Conservation (phyloP, 768 basidiomycete species). For the Mycena olivaceomarginata region DNA sequence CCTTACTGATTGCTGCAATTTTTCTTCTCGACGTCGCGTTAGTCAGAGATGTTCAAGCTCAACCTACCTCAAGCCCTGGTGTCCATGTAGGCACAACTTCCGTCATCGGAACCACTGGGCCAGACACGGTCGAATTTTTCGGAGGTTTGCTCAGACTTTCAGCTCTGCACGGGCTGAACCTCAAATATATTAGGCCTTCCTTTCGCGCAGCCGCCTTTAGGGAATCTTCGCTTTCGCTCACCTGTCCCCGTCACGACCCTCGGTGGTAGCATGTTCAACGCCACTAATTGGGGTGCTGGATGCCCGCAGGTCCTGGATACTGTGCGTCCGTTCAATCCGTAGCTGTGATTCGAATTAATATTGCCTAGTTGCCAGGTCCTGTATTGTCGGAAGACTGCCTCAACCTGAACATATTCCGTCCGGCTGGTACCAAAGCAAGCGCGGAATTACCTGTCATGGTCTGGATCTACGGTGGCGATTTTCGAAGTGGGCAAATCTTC, state of each 20-base stretch:
- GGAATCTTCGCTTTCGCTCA: slow-evolving; percentile 52
- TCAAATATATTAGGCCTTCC: slow-evolving; percentile 43
- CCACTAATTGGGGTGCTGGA: slow-evolving; percentile 50
- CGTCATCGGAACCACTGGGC: slow-evolving; percentile 22
- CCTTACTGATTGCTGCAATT: neutral
- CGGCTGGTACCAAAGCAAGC: slow-evolving; percentile 49
- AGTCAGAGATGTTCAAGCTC: slow-evolving; percentile 10
- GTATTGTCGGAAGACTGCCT: slow-evolving; percentile 67
- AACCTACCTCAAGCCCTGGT: neutral
- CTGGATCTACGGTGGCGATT: slow-evolving; percentile 44
- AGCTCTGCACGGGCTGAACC: neutral
- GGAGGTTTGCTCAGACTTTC: slow-evolving; percentile 45
- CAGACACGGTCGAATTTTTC: slow-evolving; percentile 51
- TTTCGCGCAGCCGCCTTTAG: slow-evolving; percentile 54
- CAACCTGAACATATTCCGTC: slow-evolving; percentile 67
- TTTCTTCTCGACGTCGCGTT: neutral
- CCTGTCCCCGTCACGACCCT: slow-evolving; percentile 49
- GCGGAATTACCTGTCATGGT: slow-evolving; percentile 42
- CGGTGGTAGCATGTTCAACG: slow-evolving; percentile 50
- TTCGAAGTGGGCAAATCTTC: slow-evolving; percentile 8
- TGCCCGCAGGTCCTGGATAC: slow-evolving; percentile 36
- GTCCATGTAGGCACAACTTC: slow-evolving; percentile 1
- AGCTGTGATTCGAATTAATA: neutral
- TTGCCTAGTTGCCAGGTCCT: slow-evolving; percentile 23
- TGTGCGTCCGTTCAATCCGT: slow-evolving; percentile 34